Base-by-base conservation (phyloP, 768 basidiomycete species). In the Clitopilus hobsonii region DNA sequence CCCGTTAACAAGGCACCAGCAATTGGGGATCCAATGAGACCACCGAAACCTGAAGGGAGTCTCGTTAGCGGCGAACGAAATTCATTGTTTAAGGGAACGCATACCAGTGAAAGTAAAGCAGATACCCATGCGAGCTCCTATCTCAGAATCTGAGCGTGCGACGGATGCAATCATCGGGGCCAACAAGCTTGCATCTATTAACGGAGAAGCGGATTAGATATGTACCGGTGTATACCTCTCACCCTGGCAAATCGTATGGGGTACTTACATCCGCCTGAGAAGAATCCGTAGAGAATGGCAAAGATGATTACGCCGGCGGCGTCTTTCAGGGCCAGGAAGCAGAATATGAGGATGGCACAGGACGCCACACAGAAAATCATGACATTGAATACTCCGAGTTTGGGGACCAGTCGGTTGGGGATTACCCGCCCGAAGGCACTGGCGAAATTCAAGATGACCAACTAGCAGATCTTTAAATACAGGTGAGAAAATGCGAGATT, bases 101-200 rank as follows among this genome's bases (percentile, higher is more conserved):
- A 38, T 54, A 81, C 80, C 75, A 60, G 76, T 75, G 30, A 73
- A 69, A 2, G 74, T 74, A 59, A 78, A 83, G 57, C 73, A 74
- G 26, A 84, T 69, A 6, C 81, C 80, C 63, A 85, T 67, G 16
- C 81, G 70, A 22, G 74, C 74, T 38, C 84, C 84, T n/a, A 85
- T 74, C 61, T 85, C 82, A 1, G 74, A 68, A 27, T 78, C 66
- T 26, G 74, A 71, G 16, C 63, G 65, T 0, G 82, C 76, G 8
- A 81, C 69, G 7, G 71, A 67, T 4, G 71, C 68, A 11, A 83
- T 61, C 62, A 78, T 68, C 1, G 80, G 78, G 0, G 74, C 63
- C 47, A 80, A 66, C 14, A 83, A 69, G 29, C 71, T 75, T 6
- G 69, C 65, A 58, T 73, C 74, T 75, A 32, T 30, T 20, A 20